A percentile compares a stretch with the other conserved stretches of the same genome.
Evolutionary conservation across 2,329 filamentous ascomycete species (phyloP).

Genomic region (Coniochaeta sp.): DNA sequence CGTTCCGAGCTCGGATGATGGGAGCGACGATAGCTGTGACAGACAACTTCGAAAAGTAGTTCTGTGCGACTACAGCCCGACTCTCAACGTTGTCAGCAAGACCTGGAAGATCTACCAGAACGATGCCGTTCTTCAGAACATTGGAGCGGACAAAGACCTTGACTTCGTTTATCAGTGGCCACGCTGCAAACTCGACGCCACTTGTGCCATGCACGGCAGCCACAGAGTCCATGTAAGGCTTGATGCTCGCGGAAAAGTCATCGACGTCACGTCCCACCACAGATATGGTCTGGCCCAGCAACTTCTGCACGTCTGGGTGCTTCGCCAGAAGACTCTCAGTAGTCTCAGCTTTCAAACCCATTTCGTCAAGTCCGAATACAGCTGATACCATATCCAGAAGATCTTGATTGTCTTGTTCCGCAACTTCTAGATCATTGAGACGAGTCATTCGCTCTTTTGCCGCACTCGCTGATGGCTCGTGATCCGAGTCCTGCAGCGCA

Average conservation of each 20-base stretch:
- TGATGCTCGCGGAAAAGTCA: conserved; percentile 10
- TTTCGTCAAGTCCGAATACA: conserved; percentile 13
- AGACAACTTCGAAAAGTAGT: conserved; percentile 12
- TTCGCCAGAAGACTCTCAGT: conserved; percentile 8
- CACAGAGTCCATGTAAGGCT: conserved; percentile 20
- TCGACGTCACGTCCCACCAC: conserved; percentile 4
- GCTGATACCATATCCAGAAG: conserved; percentile 14
- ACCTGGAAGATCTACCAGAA: conserved; percentile 47
- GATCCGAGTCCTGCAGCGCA: background rate
- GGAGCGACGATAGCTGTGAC: conserved; percentile 20
- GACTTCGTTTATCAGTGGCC: conserved; percentile 28
- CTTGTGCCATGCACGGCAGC: background rate
- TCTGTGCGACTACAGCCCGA: conserved; percentile 15
- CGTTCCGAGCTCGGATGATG: conserved; percentile 17
- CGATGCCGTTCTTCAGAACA: conserved; percentile 38
- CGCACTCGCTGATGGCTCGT: background rate
- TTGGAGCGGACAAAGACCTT: conserved; percentile 35
- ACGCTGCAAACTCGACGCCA: conserved; percentile 17
- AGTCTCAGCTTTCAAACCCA: conserved; percentile 4
- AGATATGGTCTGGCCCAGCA: conserved; percentile 1
- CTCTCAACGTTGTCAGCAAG: conserved; percentile 31
- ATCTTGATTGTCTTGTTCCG: conserved; percentile 4
- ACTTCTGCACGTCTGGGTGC: background rate
- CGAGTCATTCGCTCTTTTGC: conserved; percentile 6
- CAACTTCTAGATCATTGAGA: background rate